Evolutionary conservation across 495 filamentous ascomycete species (phyloP), one percentile per base, ranked within the genome.

Genomic region (Bathelium albidoporum): DNA sequence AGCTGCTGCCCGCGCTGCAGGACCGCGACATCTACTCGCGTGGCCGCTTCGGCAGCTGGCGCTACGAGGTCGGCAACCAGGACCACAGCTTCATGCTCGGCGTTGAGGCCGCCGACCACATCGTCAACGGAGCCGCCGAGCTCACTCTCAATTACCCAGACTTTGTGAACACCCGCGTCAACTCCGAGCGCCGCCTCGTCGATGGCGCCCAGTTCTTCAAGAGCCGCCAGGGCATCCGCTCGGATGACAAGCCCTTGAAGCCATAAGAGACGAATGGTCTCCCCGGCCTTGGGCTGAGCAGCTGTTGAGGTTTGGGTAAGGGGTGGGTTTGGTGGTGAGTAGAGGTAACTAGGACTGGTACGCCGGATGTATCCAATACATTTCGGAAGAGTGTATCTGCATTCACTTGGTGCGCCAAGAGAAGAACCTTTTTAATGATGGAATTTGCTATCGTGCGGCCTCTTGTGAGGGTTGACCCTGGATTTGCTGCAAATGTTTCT

Each of bases 51-150:
- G 94, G 94, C 72, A 90, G 86, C 83, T 99, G 94, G 94, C 81
- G 90, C 70, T 99, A 99, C 80, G 94, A 99, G 78, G 89, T 92
- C 69, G 75, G 77, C 59, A 97, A 97, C 83, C 93, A 97, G 80
- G 92, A 97, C 75, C 94, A 98, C 81, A 90, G 87, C 41, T 97
- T 99, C 81, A 97, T 97, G 94, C 81, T 97, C 53, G 94, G 94
- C 74, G 94, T 97, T 20, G 94, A 99, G 78, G 94, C 94, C 55
- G 92, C 88, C 44, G 94, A 99, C 78, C 83, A 92, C 78, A 94
- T 99, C 74, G 86, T 96, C 72, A 93, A 89, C 77, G 94, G 94
- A 68, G 89, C 89, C 2, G 89, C 91, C 64, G 94, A 99, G 82
- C 78, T 97, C 75, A 99, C 94, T 61, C 85, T 97, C 69, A 97